These are phyloP conservation scores for Isabelozyma rhagii DNA, from an alignment of 805 yeast species.

Conservation along the genomic window DNA sequence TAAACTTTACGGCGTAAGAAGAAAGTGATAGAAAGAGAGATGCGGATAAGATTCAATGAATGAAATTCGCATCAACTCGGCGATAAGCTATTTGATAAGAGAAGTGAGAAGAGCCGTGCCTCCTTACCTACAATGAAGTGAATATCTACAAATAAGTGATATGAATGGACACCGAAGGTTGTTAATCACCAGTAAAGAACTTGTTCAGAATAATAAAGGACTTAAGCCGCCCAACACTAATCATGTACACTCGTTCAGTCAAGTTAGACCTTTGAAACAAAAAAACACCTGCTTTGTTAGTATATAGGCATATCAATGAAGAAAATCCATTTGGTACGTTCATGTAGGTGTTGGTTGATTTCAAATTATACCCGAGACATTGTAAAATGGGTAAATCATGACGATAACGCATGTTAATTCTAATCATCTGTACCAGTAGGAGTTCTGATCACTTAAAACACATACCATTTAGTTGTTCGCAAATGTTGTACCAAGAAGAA, in stretches of 20 bases:
- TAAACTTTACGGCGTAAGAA: background rate
- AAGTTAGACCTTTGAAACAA: no score
- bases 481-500: no score
- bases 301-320: background rate
- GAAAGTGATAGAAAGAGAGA: background rate
- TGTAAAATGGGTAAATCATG: slow-evolving; percentile 38
- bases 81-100: background rate
- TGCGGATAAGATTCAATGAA: no score
- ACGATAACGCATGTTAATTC: slow-evolving; percentile 44
- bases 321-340: slow-evolving; percentile 9
- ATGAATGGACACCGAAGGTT: background rate
- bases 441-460: no score
- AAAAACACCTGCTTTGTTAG: background rate
- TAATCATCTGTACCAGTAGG: slow-evolving; percentile 17
- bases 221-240: no score
- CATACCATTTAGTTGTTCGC: no score
- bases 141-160: background rate
- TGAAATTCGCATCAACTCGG: background rate
- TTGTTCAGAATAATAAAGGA: background rate
- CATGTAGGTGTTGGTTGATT: slow-evolving; percentile 47
- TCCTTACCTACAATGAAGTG: background rate
- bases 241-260: no score
- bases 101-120: no score
- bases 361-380: slow-evolving; percentile 36
- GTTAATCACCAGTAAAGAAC: no score